These are phyloP conservation scores for Pythium insidiosum DNA, from an alignment of 352 stramenopile species.

Conservation along the genomic window DNA sequence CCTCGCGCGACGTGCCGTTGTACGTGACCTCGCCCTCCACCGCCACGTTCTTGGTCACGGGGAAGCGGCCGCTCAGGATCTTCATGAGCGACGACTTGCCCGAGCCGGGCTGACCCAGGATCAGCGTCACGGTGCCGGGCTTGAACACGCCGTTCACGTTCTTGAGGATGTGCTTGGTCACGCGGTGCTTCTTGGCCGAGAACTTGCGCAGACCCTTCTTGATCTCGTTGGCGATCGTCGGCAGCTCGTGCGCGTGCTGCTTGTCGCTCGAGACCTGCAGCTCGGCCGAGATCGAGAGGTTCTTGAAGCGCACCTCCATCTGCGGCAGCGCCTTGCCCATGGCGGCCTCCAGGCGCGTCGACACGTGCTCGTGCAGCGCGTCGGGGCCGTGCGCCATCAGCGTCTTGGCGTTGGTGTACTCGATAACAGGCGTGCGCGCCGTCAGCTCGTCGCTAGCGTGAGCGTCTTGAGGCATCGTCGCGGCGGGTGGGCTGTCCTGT, in stretches of 20 bases:
- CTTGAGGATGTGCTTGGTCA: conserved; percentile 19
- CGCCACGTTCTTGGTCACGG: no score
- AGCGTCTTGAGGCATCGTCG: no score
- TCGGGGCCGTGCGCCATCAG: conserved; percentile 17
- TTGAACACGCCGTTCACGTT: conserved; percentile 20
- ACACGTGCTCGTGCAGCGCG: conserved; percentile 20
- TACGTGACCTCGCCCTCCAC: no score
- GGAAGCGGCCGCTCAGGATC: no score
- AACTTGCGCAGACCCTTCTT: not conserved
- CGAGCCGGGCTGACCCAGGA: conserved; percentile 13
- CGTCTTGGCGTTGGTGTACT: not conserved
- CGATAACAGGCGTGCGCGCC: not conserved
- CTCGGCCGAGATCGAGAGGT: conserved; percentile 24
- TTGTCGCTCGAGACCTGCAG: conserved; percentile 6
- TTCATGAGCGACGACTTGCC: conserved; percentile 16
- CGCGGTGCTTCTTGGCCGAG: not conserved
- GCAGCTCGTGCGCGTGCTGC: conserved; percentile 1
- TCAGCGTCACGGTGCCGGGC: conserved; percentile 21
- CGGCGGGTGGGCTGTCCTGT: no score
- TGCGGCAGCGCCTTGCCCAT: no score
- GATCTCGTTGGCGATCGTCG: conserved; percentile 8
- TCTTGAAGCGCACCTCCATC: conserved; percentile 28
- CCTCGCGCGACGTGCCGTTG: no score
- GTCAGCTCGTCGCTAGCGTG: no score
- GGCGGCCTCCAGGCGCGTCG: conserved; percentile 16